These are phyloP conservation scores for Yarrowia sp. DNA, from an alignment of 805 yeast species.

Conservation along the genomic window DNA sequence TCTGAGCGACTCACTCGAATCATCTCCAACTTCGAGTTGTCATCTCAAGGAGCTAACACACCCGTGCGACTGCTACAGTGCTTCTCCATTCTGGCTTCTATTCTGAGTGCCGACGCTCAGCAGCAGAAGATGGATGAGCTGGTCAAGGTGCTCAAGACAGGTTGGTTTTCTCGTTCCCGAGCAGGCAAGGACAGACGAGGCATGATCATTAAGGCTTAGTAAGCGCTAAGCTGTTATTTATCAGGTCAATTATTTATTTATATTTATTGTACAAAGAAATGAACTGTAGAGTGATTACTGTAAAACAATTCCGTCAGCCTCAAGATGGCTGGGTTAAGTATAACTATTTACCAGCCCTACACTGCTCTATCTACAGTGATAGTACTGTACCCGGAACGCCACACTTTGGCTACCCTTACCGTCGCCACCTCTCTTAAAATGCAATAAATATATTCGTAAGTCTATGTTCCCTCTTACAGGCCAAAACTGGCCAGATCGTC, in stretches of 20 bases:
- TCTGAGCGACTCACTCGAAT: constrained; percentile 44
- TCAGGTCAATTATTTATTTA: constrained; percentile 5
- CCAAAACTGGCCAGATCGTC: constrained; percentile 23
- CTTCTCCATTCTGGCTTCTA: constrained; percentile 62
- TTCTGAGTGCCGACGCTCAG: constrained; percentile 61
- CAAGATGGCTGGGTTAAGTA: too few species aligned
- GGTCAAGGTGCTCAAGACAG: constrained; percentile 46
- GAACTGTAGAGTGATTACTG: too few species aligned
- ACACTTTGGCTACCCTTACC: too few species aligned
- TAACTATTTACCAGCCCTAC: too few species aligned
- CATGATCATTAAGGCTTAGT: constrained; percentile 28
- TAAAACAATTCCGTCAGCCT: too few species aligned
- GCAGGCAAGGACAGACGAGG: constrained; percentile 48
- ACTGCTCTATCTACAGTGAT: too few species aligned
- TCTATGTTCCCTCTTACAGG: background rate
- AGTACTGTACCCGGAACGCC: too few species aligned
- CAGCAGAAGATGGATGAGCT: constrained; percentile 67
- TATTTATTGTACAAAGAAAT: constrained; percentile 6
- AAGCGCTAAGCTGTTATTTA: background rate
- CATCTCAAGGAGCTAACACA: constrained; percentile 42
- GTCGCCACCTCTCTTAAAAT: background rate
- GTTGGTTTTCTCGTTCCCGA: constrained; percentile 47
- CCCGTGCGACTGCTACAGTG: constrained; percentile 62
- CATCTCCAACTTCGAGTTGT: constrained; percentile 42
- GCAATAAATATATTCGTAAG: constrained; percentile 22